Conservation (phyloP, 2,329 filamentous ascomycete genomes). For the Fusarium protoensiforme region DNA sequence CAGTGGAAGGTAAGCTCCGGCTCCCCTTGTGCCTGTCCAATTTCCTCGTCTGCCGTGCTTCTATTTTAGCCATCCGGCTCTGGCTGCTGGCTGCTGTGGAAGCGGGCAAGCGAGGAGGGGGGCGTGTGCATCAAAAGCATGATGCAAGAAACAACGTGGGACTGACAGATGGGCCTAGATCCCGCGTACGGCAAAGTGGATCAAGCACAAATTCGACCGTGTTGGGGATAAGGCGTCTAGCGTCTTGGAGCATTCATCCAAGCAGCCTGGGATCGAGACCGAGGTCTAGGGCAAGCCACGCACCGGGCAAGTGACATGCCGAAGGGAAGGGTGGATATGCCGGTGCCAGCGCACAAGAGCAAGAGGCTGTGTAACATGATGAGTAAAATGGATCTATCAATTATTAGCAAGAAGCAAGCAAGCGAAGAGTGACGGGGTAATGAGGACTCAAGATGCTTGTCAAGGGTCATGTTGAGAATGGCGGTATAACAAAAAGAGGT, state of each 20-base stretch:
- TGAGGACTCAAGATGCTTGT: neutral
- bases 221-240: conserved; percentile 68
- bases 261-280: conserved; percentile 72
- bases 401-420: conserved; percentile 7
- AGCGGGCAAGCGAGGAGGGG: neutral
- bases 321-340: neutral
- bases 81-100: neutral
- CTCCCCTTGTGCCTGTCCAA: neutral
- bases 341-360: neutral
- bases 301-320: conserved; percentile 4
- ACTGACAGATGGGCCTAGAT: conserved; percentile 42
- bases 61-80: conserved; percentile 14
- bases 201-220: conserved; percentile 64
- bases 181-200: conserved; percentile 61
- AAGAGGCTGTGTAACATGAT: neutral
- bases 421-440: conserved; percentile 18
- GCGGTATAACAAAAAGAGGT: conserved; percentile 27
- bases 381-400: conserved; percentile 6
- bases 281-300: conserved; percentile 64
- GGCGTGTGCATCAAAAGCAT: neutral
- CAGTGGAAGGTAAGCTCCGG: conserved; percentile 67
- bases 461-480: conserved; percentile 13
- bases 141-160: conserved; percentile 6
- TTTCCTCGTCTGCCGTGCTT: neutral
- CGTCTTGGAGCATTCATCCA: conserved; percentile 69